Percentiles rank a stretch among this genome's conserved stretches.
Evolutionary conservation across 495 filamentous ascomycete species (phyloP).

Genomic region (Penicillium riverlandense): DNA sequence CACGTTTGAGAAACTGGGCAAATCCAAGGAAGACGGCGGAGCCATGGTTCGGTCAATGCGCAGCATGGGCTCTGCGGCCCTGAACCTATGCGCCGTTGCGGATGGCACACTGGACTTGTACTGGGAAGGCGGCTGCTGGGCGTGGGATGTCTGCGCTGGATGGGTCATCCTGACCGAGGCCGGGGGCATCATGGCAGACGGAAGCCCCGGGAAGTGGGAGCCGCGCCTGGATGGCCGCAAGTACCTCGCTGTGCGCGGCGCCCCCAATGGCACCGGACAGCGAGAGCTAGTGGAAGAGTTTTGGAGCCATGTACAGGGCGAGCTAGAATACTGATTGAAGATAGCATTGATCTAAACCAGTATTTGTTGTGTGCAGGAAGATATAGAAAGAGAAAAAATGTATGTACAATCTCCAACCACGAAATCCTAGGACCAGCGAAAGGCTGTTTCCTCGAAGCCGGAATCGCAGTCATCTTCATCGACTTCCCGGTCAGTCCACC

Average conservation of each 20-base stretch:
- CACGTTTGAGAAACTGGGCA: constrained; percentile 62
- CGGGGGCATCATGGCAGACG: constrained; percentile 71
- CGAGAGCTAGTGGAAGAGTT: constrained; percentile 75
- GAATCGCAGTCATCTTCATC: constrained; percentile 25
- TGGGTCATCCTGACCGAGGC: constrained; percentile 86
- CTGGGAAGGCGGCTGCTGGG: constrained; percentile 94
- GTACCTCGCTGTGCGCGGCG: constrained; percentile 69
- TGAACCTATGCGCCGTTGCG: constrained; percentile 80
- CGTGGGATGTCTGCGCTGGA: constrained; percentile 88
- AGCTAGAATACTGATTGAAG: constrained; percentile 20
- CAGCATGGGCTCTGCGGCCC: constrained; percentile 68
- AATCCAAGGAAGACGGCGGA: constrained; percentile 57
- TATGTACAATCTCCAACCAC: constrained; percentile 8
- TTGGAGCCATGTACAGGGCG: constrained; percentile 47
- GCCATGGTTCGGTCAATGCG: constrained; percentile 79
- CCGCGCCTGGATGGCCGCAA: constrained; percentile 64
- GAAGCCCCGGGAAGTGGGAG: constrained; percentile 73
- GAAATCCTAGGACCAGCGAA: constrained; percentile 8
- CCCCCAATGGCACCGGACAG: constrained; percentile 53
- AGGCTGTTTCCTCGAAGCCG: constrained; percentile 14
- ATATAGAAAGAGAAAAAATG: no score
- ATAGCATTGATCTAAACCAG: neutral
- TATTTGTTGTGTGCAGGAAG: neutral
- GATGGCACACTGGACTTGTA: constrained; percentile 73
- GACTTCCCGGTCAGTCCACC: constrained; percentile 32